These are phyloP conservation scores for Alternaria metachromatica DNA, from an alignment of 2,329 filamentous ascomycete genomes.

Conservation along the genomic window DNA sequence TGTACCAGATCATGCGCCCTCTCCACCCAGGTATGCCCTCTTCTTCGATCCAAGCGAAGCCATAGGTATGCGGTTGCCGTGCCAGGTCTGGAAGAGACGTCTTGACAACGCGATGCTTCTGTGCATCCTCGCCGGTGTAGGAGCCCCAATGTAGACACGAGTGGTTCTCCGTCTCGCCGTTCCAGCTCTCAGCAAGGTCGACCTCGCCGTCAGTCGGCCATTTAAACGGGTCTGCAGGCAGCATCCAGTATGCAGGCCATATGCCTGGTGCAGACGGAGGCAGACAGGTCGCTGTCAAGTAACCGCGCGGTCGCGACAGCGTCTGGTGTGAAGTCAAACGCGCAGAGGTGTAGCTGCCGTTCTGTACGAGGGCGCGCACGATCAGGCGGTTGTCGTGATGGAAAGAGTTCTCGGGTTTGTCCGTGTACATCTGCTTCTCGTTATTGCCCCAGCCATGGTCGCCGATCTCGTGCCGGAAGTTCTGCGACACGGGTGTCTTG, in stretches of 20 bases:
- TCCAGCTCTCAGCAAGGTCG: slow-evolving; percentile 69
- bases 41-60: slow-evolving; percentile 64
- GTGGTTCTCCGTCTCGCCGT: slow-evolving; percentile 62
- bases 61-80: slow-evolving; percentile 57
- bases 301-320: slow-evolving; percentile 59
- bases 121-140: slow-evolving; percentile 60
- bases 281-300: slow-evolving; percentile 59
- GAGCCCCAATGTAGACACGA: slow-evolving; percentile 67
- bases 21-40: slow-evolving; percentile 51
- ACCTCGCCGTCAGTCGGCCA: slow-evolving; percentile 68
- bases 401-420: slow-evolving; percentile 60
- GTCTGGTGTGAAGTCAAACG: slow-evolving; percentile 62
- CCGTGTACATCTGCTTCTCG: slow-evolving; percentile 65
- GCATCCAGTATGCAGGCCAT: slow-evolving; percentile 69
- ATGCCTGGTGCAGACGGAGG: slow-evolving; percentile 63
- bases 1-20: slow-evolving; percentile 64
- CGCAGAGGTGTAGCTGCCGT: slow-evolving; percentile 60
- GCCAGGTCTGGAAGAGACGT: slow-evolving; percentile 60
- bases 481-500: slow-evolving; percentile 54
- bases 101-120: slow-evolving; percentile 64
- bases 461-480: slow-evolving; percentile 64
- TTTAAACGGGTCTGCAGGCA: slow-evolving; percentile 63
- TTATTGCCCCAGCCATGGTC: slow-evolving; percentile 69
- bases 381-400: slow-evolving; percentile 61
- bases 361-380: slow-evolving; percentile 58